A percentile compares a stretch with the other conserved stretches of the same genome.
These are phyloP conservation scores for Penicillium janthinellum DNA, from an alignment of 2,329 filamentous ascomycete species.

Conservation along the genomic window DNA sequence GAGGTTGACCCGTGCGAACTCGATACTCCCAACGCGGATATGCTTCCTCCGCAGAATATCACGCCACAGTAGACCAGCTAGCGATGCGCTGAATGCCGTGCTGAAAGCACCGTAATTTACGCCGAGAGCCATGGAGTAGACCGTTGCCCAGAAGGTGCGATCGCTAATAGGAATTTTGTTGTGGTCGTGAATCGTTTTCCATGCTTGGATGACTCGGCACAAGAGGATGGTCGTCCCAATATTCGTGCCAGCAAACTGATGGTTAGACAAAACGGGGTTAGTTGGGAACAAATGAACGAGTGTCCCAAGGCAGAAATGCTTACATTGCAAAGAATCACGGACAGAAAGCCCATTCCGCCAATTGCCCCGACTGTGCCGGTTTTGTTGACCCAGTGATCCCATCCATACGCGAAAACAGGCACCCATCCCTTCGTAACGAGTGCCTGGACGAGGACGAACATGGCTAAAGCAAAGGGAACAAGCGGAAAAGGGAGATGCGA, in stretches of 20 bases:
- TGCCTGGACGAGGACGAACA: constrained; percentile 74
- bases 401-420: constrained; percentile 70
- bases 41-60: constrained; percentile 70
- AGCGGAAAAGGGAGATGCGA: constrained; percentile 68
- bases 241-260: constrained; percentile 73
- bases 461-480: constrained; percentile 70
- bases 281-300: not conserved
- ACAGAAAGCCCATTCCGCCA: constrained; percentile 73
- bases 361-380: constrained; percentile 70
- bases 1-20: constrained; percentile 69
- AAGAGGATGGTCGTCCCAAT: constrained; percentile 75
- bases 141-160: constrained; percentile 71
- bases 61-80: constrained; percentile 72
- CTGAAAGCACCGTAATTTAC: constrained; percentile 77
- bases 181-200: constrained; percentile 60
- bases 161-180: constrained; percentile 58
- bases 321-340: constrained; percentile 71
- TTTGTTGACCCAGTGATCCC: constrained; percentile 71
- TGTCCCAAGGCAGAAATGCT: constrained; percentile 38
- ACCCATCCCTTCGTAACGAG: constrained; percentile 76
- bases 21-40: constrained; percentile 63
- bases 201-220: constrained; percentile 69
- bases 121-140: constrained; percentile 73
- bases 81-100: constrained; percentile 69
- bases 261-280: constrained; percentile 10